A percentile compares a stretch with the other conserved stretches of the same genome.
Evolutionary conservation across 164 flowering plant genomes (phyloP).

Genomic region (Stephania yunnanensis): DNA sequence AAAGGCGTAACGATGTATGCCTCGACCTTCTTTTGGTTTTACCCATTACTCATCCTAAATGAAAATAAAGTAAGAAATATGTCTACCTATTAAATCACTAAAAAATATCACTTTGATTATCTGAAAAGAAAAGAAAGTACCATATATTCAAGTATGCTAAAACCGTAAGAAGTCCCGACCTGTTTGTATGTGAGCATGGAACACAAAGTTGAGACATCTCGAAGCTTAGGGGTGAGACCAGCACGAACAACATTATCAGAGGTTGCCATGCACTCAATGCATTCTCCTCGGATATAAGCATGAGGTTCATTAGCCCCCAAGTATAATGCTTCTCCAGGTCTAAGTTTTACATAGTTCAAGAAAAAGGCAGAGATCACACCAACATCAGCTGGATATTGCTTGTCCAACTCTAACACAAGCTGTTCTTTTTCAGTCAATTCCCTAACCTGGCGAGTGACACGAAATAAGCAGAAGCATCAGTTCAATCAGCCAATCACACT

Average conservation of each 20-base stretch:
- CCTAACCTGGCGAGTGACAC: conserved; percentile 40
- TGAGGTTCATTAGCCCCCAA: conserved; percentile 92
- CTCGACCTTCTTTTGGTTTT: too few species aligned
- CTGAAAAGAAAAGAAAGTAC: not conserved
- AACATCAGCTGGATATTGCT: conserved; percentile 79
- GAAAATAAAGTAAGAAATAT: too few species aligned
- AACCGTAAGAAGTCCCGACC: conserved; percentile 29
- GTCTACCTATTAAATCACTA: not conserved
- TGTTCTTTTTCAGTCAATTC: conserved; percentile 68
- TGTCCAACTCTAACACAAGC: conserved; percentile 55
- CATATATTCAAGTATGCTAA: not conserved
- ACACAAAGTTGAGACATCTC: conserved; percentile 77
- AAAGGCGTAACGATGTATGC: too few species aligned
- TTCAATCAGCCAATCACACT: not conserved
- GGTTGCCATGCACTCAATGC: conserved; percentile 93
- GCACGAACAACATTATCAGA: conserved; percentile 98
- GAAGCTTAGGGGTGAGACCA: conserved; percentile 85
- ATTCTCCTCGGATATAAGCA: conserved; percentile 81
- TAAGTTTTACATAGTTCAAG: conserved; percentile 69
- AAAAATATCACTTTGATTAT: not conserved
- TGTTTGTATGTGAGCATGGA: conserved; percentile 91
- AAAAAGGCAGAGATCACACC: conserved; percentile 84
- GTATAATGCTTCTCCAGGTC: conserved; percentile 84
- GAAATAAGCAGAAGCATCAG: not conserved
- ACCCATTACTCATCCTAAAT: too few species aligned